Conservation (phyloP, 2,329 filamentous ascomycete species). For the Cladorrhinum sp. region DNA sequence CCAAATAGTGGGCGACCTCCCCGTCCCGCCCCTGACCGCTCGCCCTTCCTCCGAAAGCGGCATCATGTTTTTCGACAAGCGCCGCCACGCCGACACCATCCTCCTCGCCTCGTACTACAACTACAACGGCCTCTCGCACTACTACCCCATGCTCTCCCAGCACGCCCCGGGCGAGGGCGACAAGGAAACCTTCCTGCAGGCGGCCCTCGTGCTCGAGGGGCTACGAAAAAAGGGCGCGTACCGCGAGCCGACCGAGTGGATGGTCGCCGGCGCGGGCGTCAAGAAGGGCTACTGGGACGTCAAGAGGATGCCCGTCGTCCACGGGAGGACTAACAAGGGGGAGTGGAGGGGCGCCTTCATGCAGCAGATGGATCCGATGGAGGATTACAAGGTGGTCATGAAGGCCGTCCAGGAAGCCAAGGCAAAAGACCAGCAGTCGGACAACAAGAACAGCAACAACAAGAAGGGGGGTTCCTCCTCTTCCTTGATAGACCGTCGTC, state of each 20-base stretch:
- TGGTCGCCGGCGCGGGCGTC: slow-evolving; percentile 5
- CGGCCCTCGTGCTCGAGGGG: slow-evolving; percentile 41
- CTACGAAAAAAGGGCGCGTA: slow-evolving; percentile 32
- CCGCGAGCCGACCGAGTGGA: slow-evolving; percentile 14
- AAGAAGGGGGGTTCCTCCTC: too few species aligned
- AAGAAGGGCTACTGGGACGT: slow-evolving; percentile 24
- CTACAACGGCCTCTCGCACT: slow-evolving; percentile 49
- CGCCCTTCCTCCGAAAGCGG: slow-evolving; percentile 45
- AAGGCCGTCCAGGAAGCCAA: slow-evolving; percentile 20
- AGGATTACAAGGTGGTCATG: slow-evolving; percentile 22
- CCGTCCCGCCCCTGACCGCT: slow-evolving; percentile 31
- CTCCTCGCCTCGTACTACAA: slow-evolving; percentile 54
- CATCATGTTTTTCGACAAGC: slow-evolving; percentile 48
- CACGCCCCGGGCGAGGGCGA: slow-evolving; percentile 43
- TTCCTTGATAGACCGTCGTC: neutral
- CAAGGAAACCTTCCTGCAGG: slow-evolving; percentile 48
- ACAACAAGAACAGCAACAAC: neutral
- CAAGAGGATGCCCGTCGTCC: slow-evolving; percentile 14
- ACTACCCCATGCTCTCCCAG: slow-evolving; percentile 48
- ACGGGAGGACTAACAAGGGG: slow-evolving; percentile 10
- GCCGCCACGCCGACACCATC: slow-evolving; percentile 43
- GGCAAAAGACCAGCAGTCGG: neutral
- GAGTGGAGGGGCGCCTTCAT: slow-evolving; percentile 22
- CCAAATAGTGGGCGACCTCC: slow-evolving; percentile 37
- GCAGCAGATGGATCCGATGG: slow-evolving; percentile 20